These are phyloP conservation scores for Clitopilus passeckerianus DNA, from an alignment of 768 basidiomycete genomes.

Conservation along the genomic window DNA sequence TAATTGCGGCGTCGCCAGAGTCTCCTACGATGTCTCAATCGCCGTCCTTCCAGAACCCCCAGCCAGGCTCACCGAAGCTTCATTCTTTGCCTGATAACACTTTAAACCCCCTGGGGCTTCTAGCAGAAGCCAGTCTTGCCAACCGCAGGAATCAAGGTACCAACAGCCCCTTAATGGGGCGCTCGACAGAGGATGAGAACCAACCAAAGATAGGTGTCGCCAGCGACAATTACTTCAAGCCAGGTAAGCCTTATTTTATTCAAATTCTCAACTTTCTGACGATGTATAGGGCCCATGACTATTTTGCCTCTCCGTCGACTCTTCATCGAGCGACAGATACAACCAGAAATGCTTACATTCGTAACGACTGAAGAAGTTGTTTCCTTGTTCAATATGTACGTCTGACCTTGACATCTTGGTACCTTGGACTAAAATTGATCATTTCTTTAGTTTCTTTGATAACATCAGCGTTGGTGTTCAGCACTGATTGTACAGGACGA, in stretches of 20 bases:
- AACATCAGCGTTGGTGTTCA: slow-evolving; percentile 58
- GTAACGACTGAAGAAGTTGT: slow-evolving; percentile 87
- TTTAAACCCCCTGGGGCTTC: slow-evolving; percentile 86
- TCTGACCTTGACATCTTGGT: slow-evolving; percentile 10
- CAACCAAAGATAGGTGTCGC: slow-evolving; percentile 69
- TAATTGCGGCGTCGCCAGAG: slow-evolving; percentile 47
- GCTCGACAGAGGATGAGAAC: slow-evolving; percentile 28
- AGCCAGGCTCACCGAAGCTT: slow-evolving; percentile 70
- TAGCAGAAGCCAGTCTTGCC: slow-evolving; percentile 85
- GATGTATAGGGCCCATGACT: slow-evolving; percentile 73
- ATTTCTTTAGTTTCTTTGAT: slow-evolving; percentile 59
- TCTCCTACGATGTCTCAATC: slow-evolving; percentile 37
- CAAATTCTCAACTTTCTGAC: slow-evolving; percentile 2
- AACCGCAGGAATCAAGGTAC: slow-evolving; percentile 59
- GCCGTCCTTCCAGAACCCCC: slow-evolving; percentile 22
- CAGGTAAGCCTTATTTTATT: slow-evolving; percentile 44
- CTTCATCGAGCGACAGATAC: slow-evolving; percentile 84
- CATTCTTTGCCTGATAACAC: slow-evolving; percentile 91
- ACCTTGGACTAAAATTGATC: neutral
- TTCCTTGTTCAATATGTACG: slow-evolving; percentile 85
- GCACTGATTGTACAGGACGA: neutral
- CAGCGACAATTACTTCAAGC: slow-evolving; percentile 87
- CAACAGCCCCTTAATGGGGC: slow-evolving; percentile 33
- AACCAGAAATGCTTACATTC: slow-evolving; percentile 92
- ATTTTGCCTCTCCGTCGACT: slow-evolving; percentile 78